Evolutionary conservation across 2,329 filamentous ascomycete species (phyloP), one percentile per base, ranked within the genome.

Genomic region (Fusarium sterilihyphosum): DNA sequence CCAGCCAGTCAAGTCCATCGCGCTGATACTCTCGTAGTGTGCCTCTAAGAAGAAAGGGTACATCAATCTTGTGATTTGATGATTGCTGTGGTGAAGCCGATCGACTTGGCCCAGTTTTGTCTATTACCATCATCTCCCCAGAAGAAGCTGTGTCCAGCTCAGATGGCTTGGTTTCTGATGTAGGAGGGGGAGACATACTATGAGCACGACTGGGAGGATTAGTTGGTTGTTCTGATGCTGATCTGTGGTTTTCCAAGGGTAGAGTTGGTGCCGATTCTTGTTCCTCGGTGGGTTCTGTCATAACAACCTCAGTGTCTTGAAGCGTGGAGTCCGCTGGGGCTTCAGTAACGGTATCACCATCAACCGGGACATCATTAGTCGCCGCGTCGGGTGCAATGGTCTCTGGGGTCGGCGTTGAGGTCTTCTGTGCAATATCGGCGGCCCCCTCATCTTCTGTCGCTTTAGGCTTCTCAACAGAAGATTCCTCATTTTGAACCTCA

Each of bases 11-110:
- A 13, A 99, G 85, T n/a, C 96, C 97, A 79, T 94, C 94, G 79
- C 98, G 96, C 78, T 99, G 96, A 80, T 99, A 99, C 81, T 98
- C 96, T 81, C 97, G 93, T 17, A 99, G 85, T 2, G 91, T 97
- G 26, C 96, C 96, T 57, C 96, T 92, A 1, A 98, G 86, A 17
- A 99, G 88, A 70, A 94, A 93, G 0, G 95, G 95, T 17, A 96
- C 89, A 13, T 93, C 91, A 0, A 92, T 95, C 75, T 92, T 93
- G 66, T 87, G 86, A 2, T 78, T 79, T 5, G 81, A 79, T n/a
- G 73, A 53, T 9, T 72, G 62, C 17, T 69, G 77, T 5, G 82
- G 81, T 7, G 83, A 82, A 5, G 71, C 75, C n/a, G 83, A 84
- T 69, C 80, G 78, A 53, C 81, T 83, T 17, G 61, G 56, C 3